Conservation (phyloP, 495 filamentous ascomycete genomes). For the Trichoderma gamsii region DNA sequence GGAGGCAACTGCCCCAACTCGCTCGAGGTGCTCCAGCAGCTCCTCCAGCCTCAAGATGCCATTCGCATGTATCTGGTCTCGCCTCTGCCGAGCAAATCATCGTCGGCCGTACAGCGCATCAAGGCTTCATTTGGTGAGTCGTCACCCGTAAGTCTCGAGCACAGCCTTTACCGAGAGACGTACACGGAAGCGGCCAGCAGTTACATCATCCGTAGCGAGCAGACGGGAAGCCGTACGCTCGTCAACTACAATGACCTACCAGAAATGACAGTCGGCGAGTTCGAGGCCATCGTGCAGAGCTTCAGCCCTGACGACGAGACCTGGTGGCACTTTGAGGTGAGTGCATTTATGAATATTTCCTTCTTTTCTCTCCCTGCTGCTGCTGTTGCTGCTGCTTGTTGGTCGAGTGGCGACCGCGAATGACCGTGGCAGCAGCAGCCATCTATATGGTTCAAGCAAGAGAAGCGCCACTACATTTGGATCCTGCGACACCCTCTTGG, state of each 20-base stretch:
- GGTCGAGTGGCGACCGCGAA: neutral
- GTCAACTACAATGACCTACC: conserved; percentile 63
- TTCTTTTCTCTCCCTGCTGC: neutral
- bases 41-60: conserved; percentile 21
- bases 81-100: conserved; percentile 29
- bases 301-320: conserved; percentile 23
- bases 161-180: conserved; percentile 54
- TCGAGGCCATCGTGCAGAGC: conserved; percentile 31
- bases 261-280: conserved; percentile 59
- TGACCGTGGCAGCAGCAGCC: neutral
- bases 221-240: conserved; percentile 57
- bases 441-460: neutral
- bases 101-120: conserved; percentile 33
- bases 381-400: neutral
- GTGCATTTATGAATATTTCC: conserved; percentile 17
- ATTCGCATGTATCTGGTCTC: conserved; percentile 37
- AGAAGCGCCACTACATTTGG: conserved; percentile 1
- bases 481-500: neutral
- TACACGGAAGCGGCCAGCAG: conserved; percentile 57
- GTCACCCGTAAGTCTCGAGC: conserved; percentile 40
- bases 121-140: conserved; percentile 36
- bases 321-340: conserved; percentile 76
- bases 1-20: conserved; percentile 70
- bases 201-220: conserved; percentile 60
- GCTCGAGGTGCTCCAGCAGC: conserved; percentile 60